Conservation (phyloP, 2,329 filamentous ascomycete genomes). For the Colletotrichum sp. region DNA sequence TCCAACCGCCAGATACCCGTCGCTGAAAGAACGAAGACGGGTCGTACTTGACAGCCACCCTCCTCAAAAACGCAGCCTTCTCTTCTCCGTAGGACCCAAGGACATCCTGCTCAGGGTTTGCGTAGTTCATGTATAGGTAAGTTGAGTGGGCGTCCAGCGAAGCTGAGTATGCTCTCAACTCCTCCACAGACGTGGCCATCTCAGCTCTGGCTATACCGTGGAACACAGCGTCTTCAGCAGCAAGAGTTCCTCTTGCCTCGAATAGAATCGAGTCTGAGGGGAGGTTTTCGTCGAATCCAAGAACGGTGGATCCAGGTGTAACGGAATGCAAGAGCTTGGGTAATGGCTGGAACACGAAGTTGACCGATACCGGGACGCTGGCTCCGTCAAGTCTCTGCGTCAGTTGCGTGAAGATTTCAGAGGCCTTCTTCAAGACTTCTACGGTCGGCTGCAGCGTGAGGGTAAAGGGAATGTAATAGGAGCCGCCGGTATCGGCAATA, state of each 20-base stretch:
- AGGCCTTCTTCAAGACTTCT: background rate
- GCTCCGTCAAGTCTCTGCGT: background rate
- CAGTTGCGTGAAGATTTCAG: background rate
- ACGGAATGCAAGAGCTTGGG: slow-evolving; percentile 16
- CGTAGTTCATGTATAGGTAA: slow-evolving; percentile 10
- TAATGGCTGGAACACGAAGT: slow-evolving; percentile 15
- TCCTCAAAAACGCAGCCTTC: background rate
- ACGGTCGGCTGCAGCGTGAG: background rate
- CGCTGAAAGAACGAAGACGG: slow-evolving; percentile 29
- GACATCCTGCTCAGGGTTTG: slow-evolving; percentile 1
- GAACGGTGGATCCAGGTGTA: background rate
- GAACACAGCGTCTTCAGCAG: background rate
- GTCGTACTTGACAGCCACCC: slow-evolving; percentile 7
- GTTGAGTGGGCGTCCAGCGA: slow-evolving; percentile 1
- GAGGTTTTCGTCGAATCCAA: slow-evolving; percentile 1
- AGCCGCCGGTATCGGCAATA: slow-evolving; percentile 3
- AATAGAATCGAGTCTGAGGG: background rate
- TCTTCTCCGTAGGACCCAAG: background rate
- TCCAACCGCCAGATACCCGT: background rate
- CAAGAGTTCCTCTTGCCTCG: background rate
- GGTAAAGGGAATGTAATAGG: background rate
- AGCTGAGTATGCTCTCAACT: background rate
- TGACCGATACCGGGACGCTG: slow-evolving; percentile 1
- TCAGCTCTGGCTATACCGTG: background rate
- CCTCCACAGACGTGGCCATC: background rate